Base-by-base conservation (phyloP, 352 stramenopile species). In the Pythium sp. region DNA sequence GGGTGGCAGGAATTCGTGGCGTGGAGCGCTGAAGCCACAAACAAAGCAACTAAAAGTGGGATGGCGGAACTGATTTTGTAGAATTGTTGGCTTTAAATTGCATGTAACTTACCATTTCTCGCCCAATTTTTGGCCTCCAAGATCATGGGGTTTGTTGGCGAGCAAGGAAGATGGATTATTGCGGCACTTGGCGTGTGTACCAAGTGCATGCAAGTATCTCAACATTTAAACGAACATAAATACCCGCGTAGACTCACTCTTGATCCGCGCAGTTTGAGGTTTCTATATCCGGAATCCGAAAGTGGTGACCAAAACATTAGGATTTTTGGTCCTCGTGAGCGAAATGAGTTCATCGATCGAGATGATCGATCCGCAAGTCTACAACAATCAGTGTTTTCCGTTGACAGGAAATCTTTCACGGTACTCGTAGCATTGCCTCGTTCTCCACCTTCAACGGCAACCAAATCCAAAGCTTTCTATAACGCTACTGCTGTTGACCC, bases 1-100 rank as follows among this genome's bases (percentile, higher is more conserved):
- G 59, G 46, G 46, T 65, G 26, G 36, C 54, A 2, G 6, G 6
- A 38, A 36, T 41, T 65, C 5, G 60, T 58, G 46, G 58, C 58
- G 11, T 5, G 12, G 22, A 38, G 58, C 58, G 22, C 38, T n/a
- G 11, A 41, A 63, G 36, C 58, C 58, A 36, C 34, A 63, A 63
- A 54, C 58, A n/a, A 24, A 5, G 15, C n/a, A 14, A 14, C 5
- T 12, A 36, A 18, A 20, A 36, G 58, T 63, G 34, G n/a, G 38
- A 63, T 26, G 15, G 9, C 4, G 1, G 22, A 14, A 15, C 22
- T 54, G 11, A 34, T 63, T 51, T 63, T 47, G 38, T n/a, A 4
- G 14, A 47, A n/a, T 46, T 46, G 38, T 46, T 15, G 2, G 38
- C 14, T 20, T 20, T 46, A 20, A 5, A 15, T 46, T 46, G 12